Percentiles rank a stretch among this genome's conserved stretches.
These are phyloP conservation scores for Populus pruinosa DNA, from an alignment of 345 rosid genomes.

Conservation along the genomic window DNA sequence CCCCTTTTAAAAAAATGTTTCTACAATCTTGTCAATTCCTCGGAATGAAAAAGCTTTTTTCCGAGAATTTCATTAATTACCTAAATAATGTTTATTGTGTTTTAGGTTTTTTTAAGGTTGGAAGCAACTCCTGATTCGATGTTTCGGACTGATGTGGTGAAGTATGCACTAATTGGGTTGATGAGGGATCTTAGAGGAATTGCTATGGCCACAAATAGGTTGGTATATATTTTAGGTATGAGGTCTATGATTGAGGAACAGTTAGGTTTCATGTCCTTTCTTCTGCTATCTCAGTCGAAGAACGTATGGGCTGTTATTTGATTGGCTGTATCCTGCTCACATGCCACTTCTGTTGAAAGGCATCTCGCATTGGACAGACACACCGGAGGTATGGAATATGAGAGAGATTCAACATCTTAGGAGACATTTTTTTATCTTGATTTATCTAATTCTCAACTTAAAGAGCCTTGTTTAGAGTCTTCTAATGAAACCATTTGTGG, in stretches of 20 bases:
- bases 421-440: neutral
- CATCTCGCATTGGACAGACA: conserved; percentile 90
- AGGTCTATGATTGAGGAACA: neutral
- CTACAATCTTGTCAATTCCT: too few species aligned
- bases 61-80: neutral
- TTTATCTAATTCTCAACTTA: neutral
- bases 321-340: conserved; percentile 96
- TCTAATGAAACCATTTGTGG: neutral
- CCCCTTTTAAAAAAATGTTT: conserved; percentile 1
- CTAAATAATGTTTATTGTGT: conserved; percentile 11
- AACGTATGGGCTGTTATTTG: conserved; percentile 88
- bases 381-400: conserved; percentile 73
- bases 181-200: conserved; percentile 99
- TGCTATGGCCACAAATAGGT: conserved; percentile 97
- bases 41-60: neutral
- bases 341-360: conserved; percentile 92
- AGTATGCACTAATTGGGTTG: conserved; percentile 84
- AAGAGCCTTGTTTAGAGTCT: neutral
- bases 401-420: neutral
- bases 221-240: neutral
- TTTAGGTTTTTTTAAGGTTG: conserved; percentile 74
- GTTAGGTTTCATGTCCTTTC: conserved; percentile 4
- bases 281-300: conserved; percentile 60
- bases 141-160: conserved; percentile 89
- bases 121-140: conserved; percentile 83